Evolutionary conservation across 768 basidiomycete species (phyloP).

Genomic region (Boletus pseudo-olivaceus): DNA sequence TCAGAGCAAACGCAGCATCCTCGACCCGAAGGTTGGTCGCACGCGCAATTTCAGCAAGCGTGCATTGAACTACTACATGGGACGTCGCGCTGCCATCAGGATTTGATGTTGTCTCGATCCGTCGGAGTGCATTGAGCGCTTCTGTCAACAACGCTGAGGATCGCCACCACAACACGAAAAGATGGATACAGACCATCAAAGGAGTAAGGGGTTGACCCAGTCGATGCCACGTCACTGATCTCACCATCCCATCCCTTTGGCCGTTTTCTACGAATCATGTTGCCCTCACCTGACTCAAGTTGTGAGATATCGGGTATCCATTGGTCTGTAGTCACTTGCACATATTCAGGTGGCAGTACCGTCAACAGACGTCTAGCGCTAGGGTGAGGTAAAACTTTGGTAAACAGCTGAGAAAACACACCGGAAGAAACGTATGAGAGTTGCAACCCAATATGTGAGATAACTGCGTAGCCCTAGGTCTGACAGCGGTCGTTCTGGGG

Average conservation of each 20-base stretch:
- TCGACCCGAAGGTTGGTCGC: constrained; percentile 81
- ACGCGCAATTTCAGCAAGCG: constrained; percentile 71
- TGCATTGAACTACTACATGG: constrained; percentile 65
- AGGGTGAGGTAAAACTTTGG: background rate
- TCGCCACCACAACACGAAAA: background rate
- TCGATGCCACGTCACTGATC: constrained; percentile 37
- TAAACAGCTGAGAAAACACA: constrained; percentile 24
- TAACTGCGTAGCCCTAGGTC: constrained; percentile 91
- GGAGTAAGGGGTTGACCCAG: constrained; percentile 32
- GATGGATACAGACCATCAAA: constrained; percentile 39
- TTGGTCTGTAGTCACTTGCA: constrained; percentile 43
- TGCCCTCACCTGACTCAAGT: constrained; percentile 33
- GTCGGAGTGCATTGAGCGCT: constrained; percentile 51
- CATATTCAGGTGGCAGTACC: constrained; percentile 52
- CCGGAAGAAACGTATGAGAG: constrained; percentile 82
- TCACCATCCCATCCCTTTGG: constrained; percentile 79
- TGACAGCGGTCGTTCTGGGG: constrained; percentile 93
- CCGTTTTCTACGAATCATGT: constrained; percentile 40
- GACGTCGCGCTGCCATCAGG: constrained; percentile 68
- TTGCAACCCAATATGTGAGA: constrained; percentile 82
- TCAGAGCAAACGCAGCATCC: constrained; percentile 85
- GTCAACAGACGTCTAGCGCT: constrained; percentile 51
- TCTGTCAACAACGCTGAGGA: constrained; percentile 34
- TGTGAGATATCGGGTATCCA: constrained; percentile 40
- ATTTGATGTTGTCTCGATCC: constrained; percentile 54